Conservation (phyloP, 352 stramenopile species). For the Phytophthora crassamura region DNA sequence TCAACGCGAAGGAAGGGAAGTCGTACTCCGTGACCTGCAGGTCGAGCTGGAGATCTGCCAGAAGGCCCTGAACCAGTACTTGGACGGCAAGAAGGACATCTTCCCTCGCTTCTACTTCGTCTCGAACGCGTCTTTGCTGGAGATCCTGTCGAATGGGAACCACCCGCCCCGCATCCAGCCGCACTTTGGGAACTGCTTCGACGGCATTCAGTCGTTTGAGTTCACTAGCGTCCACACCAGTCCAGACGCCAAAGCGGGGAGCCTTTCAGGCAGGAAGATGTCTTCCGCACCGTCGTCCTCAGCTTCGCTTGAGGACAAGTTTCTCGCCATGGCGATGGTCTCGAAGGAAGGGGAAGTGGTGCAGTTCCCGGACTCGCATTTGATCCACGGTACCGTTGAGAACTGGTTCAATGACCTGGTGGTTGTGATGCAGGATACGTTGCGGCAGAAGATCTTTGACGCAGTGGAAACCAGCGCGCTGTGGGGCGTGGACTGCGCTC, state of each 20-base stretch:
- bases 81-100: conserved; percentile 97
- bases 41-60: conserved; percentile 95
- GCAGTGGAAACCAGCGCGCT: conserved; percentile 93
- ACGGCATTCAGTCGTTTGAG: conserved; percentile 87
- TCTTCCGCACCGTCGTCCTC: conserved; percentile 23
- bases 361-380: conserved; percentile 73
- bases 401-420: conserved; percentile 96
- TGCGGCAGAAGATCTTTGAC: conserved; percentile 87
- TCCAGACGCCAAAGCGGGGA: conserved; percentile 7
- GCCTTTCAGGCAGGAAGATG: conserved; percentile 24
- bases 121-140: conserved; percentile 93
- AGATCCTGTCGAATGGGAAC: conserved; percentile 96
- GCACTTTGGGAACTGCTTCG: conserved; percentile 92
- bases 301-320: conserved; percentile 43
- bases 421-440: conserved; percentile 92
- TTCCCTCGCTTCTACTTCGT: conserved; percentile 98
- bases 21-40: conserved; percentile 83
- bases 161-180: conserved; percentile 83
- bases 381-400: conserved; percentile 90
- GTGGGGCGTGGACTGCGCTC: conserved; percentile 88
- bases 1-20: conserved; percentile 81
- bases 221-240: conserved; percentile 54
- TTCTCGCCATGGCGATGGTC: conserved; percentile 92
- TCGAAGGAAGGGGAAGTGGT: conserved; percentile 97
- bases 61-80: conserved; percentile 96